Base-by-base conservation (phyloP, 148 eudicot species). In the Arctostaphylos glauca region DNA sequence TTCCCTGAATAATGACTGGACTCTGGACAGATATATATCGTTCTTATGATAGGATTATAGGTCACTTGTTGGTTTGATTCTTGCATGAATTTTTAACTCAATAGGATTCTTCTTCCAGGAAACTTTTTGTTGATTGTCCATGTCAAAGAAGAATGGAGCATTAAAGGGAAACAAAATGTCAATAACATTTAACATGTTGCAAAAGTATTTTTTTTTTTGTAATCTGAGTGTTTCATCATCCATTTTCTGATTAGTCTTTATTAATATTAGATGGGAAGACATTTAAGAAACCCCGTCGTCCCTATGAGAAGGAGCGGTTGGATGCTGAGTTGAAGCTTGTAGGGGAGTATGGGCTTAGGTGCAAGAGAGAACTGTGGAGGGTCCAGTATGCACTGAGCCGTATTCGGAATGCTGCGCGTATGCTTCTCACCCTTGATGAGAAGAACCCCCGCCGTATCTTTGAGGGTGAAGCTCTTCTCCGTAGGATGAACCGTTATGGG, bases 231-330 rank as follows among this genome's bases (percentile, higher is more conserved):
- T 43, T 31, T 31, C 38, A 1, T 31, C 38, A 31, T 31, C 38
- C 38, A 4, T n/a, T 56, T 31, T 23, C 19, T 18, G 6, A 53
- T 3, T 78, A 3, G 6, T 71, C 18, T 49, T 31, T 5, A 8
- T 43, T 5, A 41, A 48, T 81, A 19, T 52, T 25, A 86, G 88
- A 86, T 81, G 88, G 88, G 41, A 86, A 86, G 84, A 86, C 88
- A 8, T 86, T 86, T 46, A 86, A 86, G 88, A 86, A 86, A 81
- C 88, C 88, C 55, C 86, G 88, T 46, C 88, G 88, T 78, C 88
- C 88, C 3, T 86, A 86, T 23, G 88, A 86, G 86, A 86, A 86
- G 86, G 88, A 86, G 68, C 82, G 88, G 13, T 84, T 86, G 84
- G 88, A 86, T 81, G 84, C 88, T 77, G 88, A 86, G 74, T 75